Base-by-base conservation (phyloP, 2,329 filamentous ascomycete species). In the Truncatella angustata region DNA sequence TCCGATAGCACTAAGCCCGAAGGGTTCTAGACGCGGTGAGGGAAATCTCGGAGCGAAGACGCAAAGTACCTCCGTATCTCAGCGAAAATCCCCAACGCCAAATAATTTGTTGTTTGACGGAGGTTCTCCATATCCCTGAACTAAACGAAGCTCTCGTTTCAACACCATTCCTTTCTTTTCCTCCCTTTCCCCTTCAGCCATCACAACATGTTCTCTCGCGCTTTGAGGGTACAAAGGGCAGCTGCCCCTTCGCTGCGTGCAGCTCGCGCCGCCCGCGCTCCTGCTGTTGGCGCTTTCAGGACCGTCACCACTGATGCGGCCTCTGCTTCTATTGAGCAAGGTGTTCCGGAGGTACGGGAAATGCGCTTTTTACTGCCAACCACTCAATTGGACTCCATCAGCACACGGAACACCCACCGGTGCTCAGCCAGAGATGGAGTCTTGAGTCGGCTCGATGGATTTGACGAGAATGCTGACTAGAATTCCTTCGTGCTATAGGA, bases 271-370 rank as follows among this genome's bases (percentile, higher is more conserved):
- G 70, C 71, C 58, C 70, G 73, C 50, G 66, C 71, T 53, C 68
- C 77, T 55, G 65, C 73, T 53, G 73, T 73, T 58, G 70, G 72
- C 58, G 76, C 79, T 62, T 77, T 84, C 70, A 85, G 93, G 71
- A 84, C 84, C 63, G 94, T 99, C 68, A 99, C 94, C 63, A 97
- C 94, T 62, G 88, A 97, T 76, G 94, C 94, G 60, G 94, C 94
- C 62, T 93, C 89, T 66, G 86, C 91, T 66, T 90, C 95, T 73
- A 86, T 91, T 66, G 90, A 93, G 72, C 90, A 89, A 79, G 81
- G 79, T 67, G 79, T 55, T 26, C 53, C 53, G 50, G 60, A 77
- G 71, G 74, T 76, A 65, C 65, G 73, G 50, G 58, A 51, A n/a
- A 49, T 45, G 45, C 21, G 48, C 49, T 45, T 21, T 21, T 32